Evolutionary conservation across 1,284 basidiomycete genomes (phyloP), one percentile per base, ranked within the genome.

Genomic region (Schizopora paradoxa): DNA sequence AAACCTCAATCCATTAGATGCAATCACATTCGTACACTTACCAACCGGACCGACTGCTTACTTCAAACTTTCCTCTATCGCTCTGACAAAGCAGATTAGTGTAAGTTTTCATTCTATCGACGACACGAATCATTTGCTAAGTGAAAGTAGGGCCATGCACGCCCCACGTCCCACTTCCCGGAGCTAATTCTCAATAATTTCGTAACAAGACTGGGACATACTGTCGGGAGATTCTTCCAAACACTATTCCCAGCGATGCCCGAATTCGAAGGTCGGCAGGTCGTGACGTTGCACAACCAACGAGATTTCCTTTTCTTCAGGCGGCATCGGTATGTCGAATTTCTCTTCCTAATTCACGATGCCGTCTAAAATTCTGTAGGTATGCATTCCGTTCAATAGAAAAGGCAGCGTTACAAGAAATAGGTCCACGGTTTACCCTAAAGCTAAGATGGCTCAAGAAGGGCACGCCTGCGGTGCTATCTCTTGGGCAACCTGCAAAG

Each of bases 281-380:
- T 98, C 11, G 93, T 98, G 3, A 97, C 95, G 1, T 73, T 98
- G 22, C 96, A 99, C 65, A 98, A 98, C 60, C 94, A 98, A 64
- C 80, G 96, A 45, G 96, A 99, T 68, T 99, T 98, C 65, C 69
- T 99, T 48, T 99, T 99, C 70, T 97, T 99, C 74, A 73, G 96
- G 49, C 73, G 96, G 53, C 94, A 98, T 69, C 76, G 90, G 86
- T 90, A 46, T 44, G 70, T 56, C 56, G 48, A 45, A 18, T 32
- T 34, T 21, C 21, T 25, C 33, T 38, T 40, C 42, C 47, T 26
- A 25, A 26, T 36, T 48, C 22, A 4, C 27, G 14, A 22, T 34
- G 25, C 43, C 19, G 23, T 26, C 18, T 19, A 25, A 19, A 37
- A 36, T 47, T 35, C n/a, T n/a, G 6, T 47, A 91, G 92, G 56